These are phyloP conservation scores for Fusarium sacchari DNA, from an alignment of 2,329 filamentous ascomycete genomes.

Conservation along the genomic window DNA sequence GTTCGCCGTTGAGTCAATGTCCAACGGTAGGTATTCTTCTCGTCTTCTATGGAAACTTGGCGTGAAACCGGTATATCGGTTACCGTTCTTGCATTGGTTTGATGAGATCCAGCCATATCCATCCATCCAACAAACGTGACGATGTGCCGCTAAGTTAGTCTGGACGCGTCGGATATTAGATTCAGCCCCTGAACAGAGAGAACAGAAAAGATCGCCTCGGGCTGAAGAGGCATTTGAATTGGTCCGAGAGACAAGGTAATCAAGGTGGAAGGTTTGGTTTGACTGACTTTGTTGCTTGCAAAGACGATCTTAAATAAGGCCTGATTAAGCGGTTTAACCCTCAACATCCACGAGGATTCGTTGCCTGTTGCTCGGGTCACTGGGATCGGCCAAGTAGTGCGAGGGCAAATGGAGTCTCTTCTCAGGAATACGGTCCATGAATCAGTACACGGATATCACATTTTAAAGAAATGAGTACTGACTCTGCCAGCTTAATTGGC, in stretches of 20 bases:
- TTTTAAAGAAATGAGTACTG: constrained; percentile 18
- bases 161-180: constrained; percentile 8
- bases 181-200: constrained; percentile 29
- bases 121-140: constrained; percentile 4
- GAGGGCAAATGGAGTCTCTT: not conserved
- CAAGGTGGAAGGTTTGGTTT: constrained; percentile 15
- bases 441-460: not conserved
- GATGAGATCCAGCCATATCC: not conserved
- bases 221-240: constrained; percentile 21
- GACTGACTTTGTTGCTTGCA: constrained; percentile 1
- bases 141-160: constrained; percentile 13
- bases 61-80: constrained; percentile 15
- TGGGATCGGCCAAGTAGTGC: not conserved
- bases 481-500: not conserved
- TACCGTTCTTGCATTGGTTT: constrained; percentile 16
- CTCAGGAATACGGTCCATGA: constrained; percentile 1
- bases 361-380: not conserved
- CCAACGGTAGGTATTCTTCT: not conserved
- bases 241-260: constrained; percentile 10
- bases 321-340: not conserved
- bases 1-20: not conserved
- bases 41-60: constrained; percentile 2
- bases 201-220: constrained; percentile 22
- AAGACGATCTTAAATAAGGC: constrained; percentile 14
- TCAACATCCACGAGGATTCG: constrained; percentile 3